Evolutionary conservation across 768 basidiomycete genomes (phyloP), one percentile per base, ranked within the genome.

Genomic region (Rhodotorula toruloides): DNA sequence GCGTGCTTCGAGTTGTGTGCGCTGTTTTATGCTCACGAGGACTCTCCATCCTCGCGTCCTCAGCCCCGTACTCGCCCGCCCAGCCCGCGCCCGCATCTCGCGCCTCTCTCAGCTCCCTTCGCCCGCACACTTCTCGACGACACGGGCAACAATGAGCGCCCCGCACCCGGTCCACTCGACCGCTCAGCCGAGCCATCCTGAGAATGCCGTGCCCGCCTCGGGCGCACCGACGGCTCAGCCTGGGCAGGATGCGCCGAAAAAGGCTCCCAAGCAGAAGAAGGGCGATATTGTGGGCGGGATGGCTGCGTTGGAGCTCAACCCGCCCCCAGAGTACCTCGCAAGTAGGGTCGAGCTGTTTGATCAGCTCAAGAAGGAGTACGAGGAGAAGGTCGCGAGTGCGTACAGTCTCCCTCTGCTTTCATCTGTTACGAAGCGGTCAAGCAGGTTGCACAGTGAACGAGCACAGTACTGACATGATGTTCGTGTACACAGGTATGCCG

Each of bases 321-420:
- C 93, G 25, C 83, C 81, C 10, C 91, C 94, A 21, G 86, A 82
- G 61, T 98, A 87, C 81, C 87, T 98, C 79, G 88, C 88, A 72
- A 87, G 88, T 77, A 87, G 94, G 54, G 84, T 97, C 79, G 85
- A 86, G 75, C 85, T 97, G 74, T 98, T 92, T 74, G 88, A 94
- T 44, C 80, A 88, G 75, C 81, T 93, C 67, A 91, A 91, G 78
- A 84, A 81, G 22, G 87, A 94, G 77, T 83, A 92, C 73, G 88
- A 89, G 74, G 85, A 85, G 55, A 87, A 85, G 75, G 82, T 91
- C 11, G 86, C 88, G 77, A 82, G 93, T 91, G 50, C 60, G 82
- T 76, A 31, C 11, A n/a, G 27, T 56, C 73, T 21, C 25, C 19
- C 27, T 14, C 54, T 19, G 34, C 8, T 44, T 34, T 14, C 22